Evolutionary conservation across 768 basidiomycete genomes (phyloP).

Genomic region (Tylopilus felleus): DNA sequence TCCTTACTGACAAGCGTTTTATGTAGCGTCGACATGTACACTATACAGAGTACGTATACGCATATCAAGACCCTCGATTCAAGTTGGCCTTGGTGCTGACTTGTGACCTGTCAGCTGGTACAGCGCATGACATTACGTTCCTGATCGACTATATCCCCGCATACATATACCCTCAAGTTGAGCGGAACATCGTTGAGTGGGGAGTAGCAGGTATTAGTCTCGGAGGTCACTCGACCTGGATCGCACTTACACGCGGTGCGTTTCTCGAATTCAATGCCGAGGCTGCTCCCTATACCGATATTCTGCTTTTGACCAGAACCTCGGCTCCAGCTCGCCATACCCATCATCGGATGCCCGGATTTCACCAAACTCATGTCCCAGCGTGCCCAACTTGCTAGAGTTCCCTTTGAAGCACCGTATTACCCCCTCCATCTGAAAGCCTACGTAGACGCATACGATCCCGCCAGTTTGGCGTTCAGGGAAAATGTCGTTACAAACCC

Average conservation of each 20-base stretch:
- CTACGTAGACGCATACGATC: conserved; percentile 46
- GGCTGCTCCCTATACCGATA: neutral
- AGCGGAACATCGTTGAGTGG: conserved; percentile 63
- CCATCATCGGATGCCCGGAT: conserved; percentile 72
- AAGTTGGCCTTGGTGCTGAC: neutral
- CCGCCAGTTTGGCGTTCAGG: conserved; percentile 41
- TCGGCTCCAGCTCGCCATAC: conserved; percentile 44
- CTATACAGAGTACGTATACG: conserved; percentile 28
- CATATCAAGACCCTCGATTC: neutral
- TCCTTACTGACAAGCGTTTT: conserved; percentile 3
- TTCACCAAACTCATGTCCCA: conserved; percentile 52
- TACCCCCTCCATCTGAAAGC: conserved; percentile 53
- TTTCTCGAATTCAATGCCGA: neutral
- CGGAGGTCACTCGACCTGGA: conserved; percentile 85
- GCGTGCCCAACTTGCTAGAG: conserved; percentile 47
- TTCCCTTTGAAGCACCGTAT: conserved; percentile 48
- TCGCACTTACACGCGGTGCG: conserved; percentile 50
- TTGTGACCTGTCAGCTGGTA: conserved; percentile 40
- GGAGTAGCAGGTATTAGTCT: conserved; percentile 73
- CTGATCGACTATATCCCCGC: conserved; percentile 76
- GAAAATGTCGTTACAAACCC: conserved; percentile 44
- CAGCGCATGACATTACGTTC: conserved; percentile 72
- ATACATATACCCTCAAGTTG: conserved; percentile 66
- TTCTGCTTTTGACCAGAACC: conserved; percentile 34
- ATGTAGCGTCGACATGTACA: conserved; percentile 30